Evolutionary conservation across 306 rosid species (phyloP).

Genomic region (Datisca glomerata): DNA sequence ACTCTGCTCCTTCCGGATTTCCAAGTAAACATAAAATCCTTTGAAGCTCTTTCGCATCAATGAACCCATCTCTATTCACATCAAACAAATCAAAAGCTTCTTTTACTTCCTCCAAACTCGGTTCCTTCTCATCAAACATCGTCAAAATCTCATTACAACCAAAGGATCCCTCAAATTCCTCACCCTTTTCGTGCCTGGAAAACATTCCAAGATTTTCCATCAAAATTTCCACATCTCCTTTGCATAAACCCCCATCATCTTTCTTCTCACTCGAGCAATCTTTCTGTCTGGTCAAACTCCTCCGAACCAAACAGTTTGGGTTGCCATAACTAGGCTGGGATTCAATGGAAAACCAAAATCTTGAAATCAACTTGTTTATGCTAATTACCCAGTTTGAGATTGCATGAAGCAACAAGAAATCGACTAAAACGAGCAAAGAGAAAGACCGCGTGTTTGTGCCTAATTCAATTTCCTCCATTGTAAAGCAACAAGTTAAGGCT

Average conservation of each 20-base stretch:
- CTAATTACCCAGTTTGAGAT: not conserved
- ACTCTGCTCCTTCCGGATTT: conserved; percentile 7
- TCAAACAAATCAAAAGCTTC: conserved; percentile 33
- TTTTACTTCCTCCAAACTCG: conserved; percentile 20
- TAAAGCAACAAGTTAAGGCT: too few species aligned
- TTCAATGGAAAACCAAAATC: too few species aligned
- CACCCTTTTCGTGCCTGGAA: not conserved
- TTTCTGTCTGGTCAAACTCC: not conserved
- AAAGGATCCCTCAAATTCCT: conserved; percentile 3
- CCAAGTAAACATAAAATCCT: conserved; percentile 25
- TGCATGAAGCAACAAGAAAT: not conserved
- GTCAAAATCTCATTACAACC: conserved; percentile 8
- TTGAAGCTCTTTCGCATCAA: conserved; percentile 22
- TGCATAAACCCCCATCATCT: conserved; percentile 10
- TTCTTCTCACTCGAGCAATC: not conserved
- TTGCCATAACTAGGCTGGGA: too few species aligned
- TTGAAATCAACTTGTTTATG: not conserved
- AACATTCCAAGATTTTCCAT: conserved; percentile 22
- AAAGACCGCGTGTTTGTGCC: not conserved
- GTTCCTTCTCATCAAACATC: conserved; percentile 16
- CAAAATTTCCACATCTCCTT: conserved; percentile 10
- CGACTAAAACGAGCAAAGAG: not conserved
- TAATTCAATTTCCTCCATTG: not conserved
- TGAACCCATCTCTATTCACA: conserved; percentile 29
- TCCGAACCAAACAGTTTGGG: not conserved